These are phyloP conservation scores for Naegleria fowleri DNA, from an alignment of 208 protist genomes.

Conservation along the genomic window DNA sequence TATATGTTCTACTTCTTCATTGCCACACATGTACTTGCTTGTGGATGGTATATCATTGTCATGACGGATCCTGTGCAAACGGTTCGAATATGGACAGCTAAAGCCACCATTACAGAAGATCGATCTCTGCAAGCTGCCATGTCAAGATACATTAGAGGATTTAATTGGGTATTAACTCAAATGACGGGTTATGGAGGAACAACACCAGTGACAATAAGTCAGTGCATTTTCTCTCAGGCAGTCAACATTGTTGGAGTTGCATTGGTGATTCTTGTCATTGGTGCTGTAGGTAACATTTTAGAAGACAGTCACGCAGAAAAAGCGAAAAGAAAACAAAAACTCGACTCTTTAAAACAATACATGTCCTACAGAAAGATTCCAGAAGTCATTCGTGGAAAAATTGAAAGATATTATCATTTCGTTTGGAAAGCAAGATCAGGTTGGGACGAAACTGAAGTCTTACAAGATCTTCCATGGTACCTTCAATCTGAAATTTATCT, in stretches of 20 bases:
- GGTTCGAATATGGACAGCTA: background rate
- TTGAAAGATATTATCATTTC: slow-evolving; percentile 35
- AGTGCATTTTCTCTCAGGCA: slow-evolving; percentile 28
- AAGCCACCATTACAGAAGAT: background rate
- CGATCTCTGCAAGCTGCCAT: background rate
- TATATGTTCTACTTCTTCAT: slow-evolving; percentile 29
- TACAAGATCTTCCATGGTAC: slow-evolving; percentile 36
- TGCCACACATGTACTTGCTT: slow-evolving; percentile 27
- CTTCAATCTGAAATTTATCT: slow-evolving; percentile 34
- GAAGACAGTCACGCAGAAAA: background rate
- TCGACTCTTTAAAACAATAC: slow-evolving; percentile 33
- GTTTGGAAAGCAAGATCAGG: slow-evolving; percentile 41
- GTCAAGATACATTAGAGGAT: slow-evolving; percentile 28
- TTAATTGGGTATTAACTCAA: slow-evolving; percentile 32
- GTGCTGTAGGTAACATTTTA: slow-evolving; percentile 35
- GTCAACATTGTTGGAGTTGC: slow-evolving; percentile 33
- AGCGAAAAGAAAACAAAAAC: background rate
- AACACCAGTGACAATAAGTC: background rate
- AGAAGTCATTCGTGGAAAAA: background rate
- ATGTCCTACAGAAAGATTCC: slow-evolving; percentile 37
- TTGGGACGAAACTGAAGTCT: slow-evolving; percentile 32
- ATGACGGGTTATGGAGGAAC: slow-evolving; percentile 42
- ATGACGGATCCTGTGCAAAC: background rate
- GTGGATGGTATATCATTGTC: slow-evolving; percentile 33
- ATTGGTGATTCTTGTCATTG: slow-evolving; percentile 37